Conservation (phyloP, 306 rosid genomes). For the Dryas alaskensis region DNA sequence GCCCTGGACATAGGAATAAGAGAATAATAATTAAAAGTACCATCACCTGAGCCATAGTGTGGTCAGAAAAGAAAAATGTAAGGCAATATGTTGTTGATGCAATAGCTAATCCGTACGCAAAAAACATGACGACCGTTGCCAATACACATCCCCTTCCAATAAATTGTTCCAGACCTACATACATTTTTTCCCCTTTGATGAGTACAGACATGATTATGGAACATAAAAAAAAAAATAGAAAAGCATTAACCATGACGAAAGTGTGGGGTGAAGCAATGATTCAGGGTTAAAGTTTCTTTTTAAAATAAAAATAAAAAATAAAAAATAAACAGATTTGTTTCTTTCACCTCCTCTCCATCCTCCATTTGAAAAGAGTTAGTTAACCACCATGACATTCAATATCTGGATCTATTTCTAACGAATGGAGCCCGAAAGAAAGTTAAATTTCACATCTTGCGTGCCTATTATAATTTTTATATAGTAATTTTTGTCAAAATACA, state of each 20-base stretch:
- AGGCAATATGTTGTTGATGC: constrained; percentile 96
- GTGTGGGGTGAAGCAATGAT: neutral
- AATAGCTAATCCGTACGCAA: constrained; percentile 85
- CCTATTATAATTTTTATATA: no score
- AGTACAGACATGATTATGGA: constrained; percentile 7
- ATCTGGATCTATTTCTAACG: neutral
- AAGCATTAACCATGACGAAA: neutral
- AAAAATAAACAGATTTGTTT: neutral
- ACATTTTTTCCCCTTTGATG: neutral
- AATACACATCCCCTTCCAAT: constrained; percentile 74
- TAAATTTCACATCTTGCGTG: no score
- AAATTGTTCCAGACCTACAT: constrained; percentile 86
- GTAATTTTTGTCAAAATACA: no score
- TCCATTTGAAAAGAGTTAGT: neutral
- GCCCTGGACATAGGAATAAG: neutral
- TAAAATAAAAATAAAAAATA: no score
- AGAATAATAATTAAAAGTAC: constrained; percentile 22
- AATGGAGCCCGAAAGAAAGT: no score
- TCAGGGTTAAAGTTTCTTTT: neutral
- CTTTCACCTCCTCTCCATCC: neutral
- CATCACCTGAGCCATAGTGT: constrained; percentile 85
- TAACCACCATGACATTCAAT: neutral
- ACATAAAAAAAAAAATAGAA: neutral
- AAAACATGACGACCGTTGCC: constrained; percentile 64
- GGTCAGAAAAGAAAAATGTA: constrained; percentile 86